phyloP scores from a whole-genome alignment of 768 basidiomycete species.

The Lyophyllum shimeji region DNA sequence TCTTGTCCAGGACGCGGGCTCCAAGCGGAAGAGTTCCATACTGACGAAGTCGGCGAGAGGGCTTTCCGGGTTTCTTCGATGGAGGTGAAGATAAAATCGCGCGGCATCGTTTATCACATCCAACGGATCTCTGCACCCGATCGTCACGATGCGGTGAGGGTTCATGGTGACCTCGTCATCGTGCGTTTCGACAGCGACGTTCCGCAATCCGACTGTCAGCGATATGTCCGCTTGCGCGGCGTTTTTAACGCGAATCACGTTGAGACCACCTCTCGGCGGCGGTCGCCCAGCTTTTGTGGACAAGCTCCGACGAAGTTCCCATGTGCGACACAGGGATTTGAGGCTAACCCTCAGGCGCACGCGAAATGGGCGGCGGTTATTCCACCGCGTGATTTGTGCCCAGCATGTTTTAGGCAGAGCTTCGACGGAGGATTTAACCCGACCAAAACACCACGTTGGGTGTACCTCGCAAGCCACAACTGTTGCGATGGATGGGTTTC shows the following conservation, averaged over 20 bases:
- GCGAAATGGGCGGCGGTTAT: conserved; percentile 53
- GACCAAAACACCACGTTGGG: conserved; percentile 58
- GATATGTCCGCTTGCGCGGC: conserved; percentile 51
- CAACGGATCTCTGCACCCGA: conserved; percentile 29
- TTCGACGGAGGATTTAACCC: conserved; percentile 32
- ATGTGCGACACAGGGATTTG: conserved; percentile 41
- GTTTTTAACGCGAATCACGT: conserved; percentile 45
- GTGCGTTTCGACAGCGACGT: conserved; percentile 44
- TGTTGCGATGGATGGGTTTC: conserved; percentile 51
- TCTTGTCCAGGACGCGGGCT: conserved; percentile 42
- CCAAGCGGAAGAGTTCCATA: conserved; percentile 53
- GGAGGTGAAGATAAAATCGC: conserved; percentile 58
- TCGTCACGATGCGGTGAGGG: conserved; percentile 34
- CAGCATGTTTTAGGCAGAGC: conserved; percentile 42
- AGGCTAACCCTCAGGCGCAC: conserved; percentile 50
- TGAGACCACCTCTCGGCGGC: conserved; percentile 38
- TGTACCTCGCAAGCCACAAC: conserved; percentile 54
- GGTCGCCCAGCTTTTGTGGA: conserved; percentile 31
- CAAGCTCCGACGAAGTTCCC: conserved; percentile 42
- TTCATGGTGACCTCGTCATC: conserved; percentile 39
- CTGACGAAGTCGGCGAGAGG: conserved; percentile 48
- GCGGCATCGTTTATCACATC: conserved; percentile 57
- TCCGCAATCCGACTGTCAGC: conserved; percentile 38
- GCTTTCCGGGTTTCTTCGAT: conserved; percentile 45
- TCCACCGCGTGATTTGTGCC: conserved; percentile 52